Conservation (phyloP, 1,284 basidiomycete species). For the Pseudozyma hubeiensis region DNA sequence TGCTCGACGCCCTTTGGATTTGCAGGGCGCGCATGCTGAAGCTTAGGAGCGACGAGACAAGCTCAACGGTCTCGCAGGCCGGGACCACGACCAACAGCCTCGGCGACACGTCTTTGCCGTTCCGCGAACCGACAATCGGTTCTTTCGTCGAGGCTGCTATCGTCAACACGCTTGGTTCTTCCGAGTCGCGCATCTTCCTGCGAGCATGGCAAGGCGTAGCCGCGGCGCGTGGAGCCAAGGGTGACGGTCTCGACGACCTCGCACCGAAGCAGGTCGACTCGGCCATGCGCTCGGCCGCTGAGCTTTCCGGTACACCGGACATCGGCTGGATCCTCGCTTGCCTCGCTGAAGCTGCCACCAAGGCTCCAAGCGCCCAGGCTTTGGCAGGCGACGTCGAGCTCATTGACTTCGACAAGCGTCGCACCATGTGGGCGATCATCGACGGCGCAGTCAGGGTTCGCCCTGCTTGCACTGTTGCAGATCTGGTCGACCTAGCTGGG, state of each 20-base stretch:
- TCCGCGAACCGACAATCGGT: constrained; percentile 58
- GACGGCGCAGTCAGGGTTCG: constrained; percentile 51
- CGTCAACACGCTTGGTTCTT: constrained; percentile 54
- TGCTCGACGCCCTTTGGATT: constrained; percentile 64
- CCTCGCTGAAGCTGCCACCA: constrained; percentile 56
- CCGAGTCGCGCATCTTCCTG: constrained; percentile 57
- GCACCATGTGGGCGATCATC: constrained; percentile 58
- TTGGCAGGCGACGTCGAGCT: constrained; percentile 43
- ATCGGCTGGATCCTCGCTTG: constrained; percentile 64
- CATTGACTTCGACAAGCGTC: constrained; percentile 63
- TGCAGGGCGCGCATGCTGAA: constrained; percentile 60
- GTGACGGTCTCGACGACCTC: constrained; percentile 51
- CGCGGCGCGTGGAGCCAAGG: constrained; percentile 33
- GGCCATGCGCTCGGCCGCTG: constrained; percentile 21
- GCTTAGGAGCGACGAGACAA: constrained; percentile 26
- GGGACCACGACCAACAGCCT: constrained; percentile 5
- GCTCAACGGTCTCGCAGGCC: constrained; percentile 4
- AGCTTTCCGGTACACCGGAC: constrained; percentile 54
- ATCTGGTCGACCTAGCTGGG: constrained; percentile 55
- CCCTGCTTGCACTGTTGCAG: constrained; percentile 35
- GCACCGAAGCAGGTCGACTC: constrained; percentile 34
- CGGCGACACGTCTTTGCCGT: constrained; percentile 32
- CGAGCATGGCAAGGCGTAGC: constrained; percentile 65
- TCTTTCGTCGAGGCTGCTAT: constrained; percentile 65
- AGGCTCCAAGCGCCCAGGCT: constrained; percentile 26